Base-by-base conservation (phyloP, 257 asterid species). In the Lycium barbarum region DNA sequence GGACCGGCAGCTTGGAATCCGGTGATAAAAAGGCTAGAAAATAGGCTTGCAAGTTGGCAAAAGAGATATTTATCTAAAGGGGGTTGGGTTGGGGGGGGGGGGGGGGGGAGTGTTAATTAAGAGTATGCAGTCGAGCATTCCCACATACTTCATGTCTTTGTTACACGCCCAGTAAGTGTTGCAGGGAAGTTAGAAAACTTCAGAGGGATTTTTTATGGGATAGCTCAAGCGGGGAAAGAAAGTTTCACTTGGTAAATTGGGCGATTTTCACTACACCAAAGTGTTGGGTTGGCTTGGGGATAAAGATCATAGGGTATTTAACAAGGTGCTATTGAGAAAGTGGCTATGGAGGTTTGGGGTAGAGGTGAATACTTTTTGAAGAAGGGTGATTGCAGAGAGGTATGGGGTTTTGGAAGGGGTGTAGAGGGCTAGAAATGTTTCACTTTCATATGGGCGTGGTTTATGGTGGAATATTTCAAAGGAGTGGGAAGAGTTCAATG, bases 301-400 rank as follows among this genome's bases (percentile, higher is more conserved):
- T 67, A 67, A 66, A 67, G 20, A 67, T 67, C 74, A 35, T 67
- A 67, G 72, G 72, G n/a, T 66, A 43, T 66, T 66, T 33, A 66
- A 66, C 43, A 33, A 66, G n/a, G 45, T 45, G 10, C 72, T 26
- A 12, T 14, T 26, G 33, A 8, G 18, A 65, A 65, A 65, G 43
- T 65, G 71, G 43, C 43, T 65, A 11, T 65, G 43, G 40, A 65
- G 71, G 26, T 65, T 65, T 26, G 18, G 71, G 40, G 14, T 33
- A 33, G 47, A 66, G 73, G 73, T 33, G 45, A 33, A 66, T 66
- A n/a, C 10, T 66, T 33, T 66, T 66, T 66, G 9, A 9, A 14
- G 7, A 35, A 22, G 20, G 49, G 18, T 67, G 49, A 67, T 14
- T 67, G 74, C 74, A 7, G 47, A 35, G 74, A 67, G 17, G 49